These are phyloP conservation scores for Pythium utonaiense DNA, from an alignment of 352 stramenopile genomes.

Conservation along the genomic window DNA sequence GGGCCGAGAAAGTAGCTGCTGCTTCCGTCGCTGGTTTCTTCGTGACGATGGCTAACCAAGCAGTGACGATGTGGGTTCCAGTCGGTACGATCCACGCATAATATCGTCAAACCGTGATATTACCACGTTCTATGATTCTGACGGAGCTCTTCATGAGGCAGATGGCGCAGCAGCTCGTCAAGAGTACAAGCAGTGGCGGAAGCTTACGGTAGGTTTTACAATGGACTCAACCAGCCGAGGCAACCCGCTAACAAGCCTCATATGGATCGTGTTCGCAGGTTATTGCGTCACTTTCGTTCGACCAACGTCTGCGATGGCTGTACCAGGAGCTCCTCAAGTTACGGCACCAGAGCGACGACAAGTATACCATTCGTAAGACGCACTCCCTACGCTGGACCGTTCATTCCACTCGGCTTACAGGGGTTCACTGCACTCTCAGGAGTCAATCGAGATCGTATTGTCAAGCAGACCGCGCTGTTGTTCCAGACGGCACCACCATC, in stretches of 20 bases:
- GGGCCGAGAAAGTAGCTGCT: not conserved
- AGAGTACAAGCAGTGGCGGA: slow-evolving; percentile 16
- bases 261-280: slow-evolving; percentile 25
- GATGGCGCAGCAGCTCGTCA: not conserved
- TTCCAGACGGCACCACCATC: slow-evolving; percentile 45
- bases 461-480: slow-evolving; percentile 66
- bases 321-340: slow-evolving; percentile 62
- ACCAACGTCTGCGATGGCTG: slow-evolving; percentile 65
- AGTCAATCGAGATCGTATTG: slow-evolving; percentile 58
- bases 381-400: too few relatives aligned
- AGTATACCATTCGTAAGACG: slow-evolving; percentile 62
- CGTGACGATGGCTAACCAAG: slow-evolving; percentile 1
- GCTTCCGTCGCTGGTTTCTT: not conserved
- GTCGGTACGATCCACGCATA: not conserved
- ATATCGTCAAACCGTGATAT: not conserved
- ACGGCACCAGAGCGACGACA: slow-evolving; percentile 43
- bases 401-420: too few relatives aligned
- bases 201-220: slow-evolving; percentile 11
- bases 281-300: slow-evolving; percentile 41
- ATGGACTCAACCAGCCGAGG: too few relatives aligned
- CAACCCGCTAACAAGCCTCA: not conserved
- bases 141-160: not conserved
- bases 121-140: not conserved
- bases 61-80: slow-evolving; percentile 4
- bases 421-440: slow-evolving; percentile 30